These are phyloP conservation scores for Lactarius evosmus DNA, from an alignment of 768 basidiomycete genomes.

Conservation along the genomic window DNA sequence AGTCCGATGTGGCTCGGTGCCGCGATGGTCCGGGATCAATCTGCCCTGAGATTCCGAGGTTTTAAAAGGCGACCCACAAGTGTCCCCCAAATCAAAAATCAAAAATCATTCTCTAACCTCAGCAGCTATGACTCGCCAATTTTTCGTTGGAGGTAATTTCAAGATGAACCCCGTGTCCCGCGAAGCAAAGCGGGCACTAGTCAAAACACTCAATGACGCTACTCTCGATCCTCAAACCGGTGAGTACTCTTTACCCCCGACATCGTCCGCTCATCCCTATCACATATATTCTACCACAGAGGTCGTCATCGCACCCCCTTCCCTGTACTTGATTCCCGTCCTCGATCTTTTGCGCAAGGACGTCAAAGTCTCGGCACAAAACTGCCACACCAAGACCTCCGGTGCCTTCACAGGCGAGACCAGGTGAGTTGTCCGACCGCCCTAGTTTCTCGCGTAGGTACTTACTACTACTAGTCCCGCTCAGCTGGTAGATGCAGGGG, in stretches of 20 bases:
- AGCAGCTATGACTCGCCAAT: constrained; percentile 64
- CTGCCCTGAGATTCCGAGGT: background rate
- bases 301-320: constrained; percentile 90
- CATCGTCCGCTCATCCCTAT: constrained; percentile 15
- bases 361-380: constrained; percentile 85
- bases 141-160: constrained; percentile 98
- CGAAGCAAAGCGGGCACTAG: constrained; percentile 60
- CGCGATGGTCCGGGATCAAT: background rate
- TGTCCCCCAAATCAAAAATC: background rate
- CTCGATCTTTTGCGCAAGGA: constrained; percentile 59
- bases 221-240: constrained; percentile 74
- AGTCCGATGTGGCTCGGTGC: background rate
- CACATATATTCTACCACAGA: constrained; percentile 46
- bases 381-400: constrained; percentile 75
- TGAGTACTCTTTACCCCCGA: constrained; percentile 35
- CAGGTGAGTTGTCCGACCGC: constrained; percentile 50
- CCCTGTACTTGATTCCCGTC: constrained; percentile 80
- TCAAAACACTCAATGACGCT: constrained; percentile 72
- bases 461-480: constrained; percentile 48
- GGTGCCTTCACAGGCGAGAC: constrained; percentile 98
- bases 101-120: background rate
- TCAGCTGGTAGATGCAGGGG: constrained; percentile 81
- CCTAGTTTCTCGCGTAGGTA: background rate
- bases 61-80: background rate
- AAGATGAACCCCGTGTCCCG: constrained; percentile 88